A percentile compares a stretch with the other conserved stretches of the same genome.
Evolutionary conservation across 805 yeast species (phyloP).

Genomic region (Metschnikowia picachoensis): DNA sequence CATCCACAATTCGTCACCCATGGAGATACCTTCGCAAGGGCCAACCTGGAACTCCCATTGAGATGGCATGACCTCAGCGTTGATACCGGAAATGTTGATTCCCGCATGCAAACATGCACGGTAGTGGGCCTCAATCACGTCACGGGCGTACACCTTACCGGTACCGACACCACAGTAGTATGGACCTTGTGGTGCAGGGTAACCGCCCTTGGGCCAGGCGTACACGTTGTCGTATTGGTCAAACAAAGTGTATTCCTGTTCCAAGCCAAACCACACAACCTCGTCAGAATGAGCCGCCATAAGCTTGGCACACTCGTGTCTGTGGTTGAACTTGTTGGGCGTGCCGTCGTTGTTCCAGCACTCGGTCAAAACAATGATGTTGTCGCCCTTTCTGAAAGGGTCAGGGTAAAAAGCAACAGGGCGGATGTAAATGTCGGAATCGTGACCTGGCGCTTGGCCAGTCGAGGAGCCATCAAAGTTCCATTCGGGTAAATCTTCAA

Average conservation of each 20-base stretch:
- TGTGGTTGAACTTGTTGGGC: constrained; percentile 97
- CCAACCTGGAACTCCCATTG: constrained; percentile 99
- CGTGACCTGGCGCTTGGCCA: constrained; percentile 97
- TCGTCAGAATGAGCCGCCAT: constrained; percentile 87
- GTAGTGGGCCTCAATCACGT: constrained; percentile 98
- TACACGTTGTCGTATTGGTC: constrained; percentile 86
- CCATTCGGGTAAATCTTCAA: constrained; percentile 96
- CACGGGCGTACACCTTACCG: constrained; percentile 97
- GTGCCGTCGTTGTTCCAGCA: constrained; percentile 99
- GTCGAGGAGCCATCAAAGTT: constrained; percentile 99
- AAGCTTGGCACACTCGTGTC: constrained; percentile 93
- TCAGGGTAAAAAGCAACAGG: constrained; percentile 95
- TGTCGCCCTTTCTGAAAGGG: constrained; percentile 97
- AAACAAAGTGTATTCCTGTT: constrained; percentile 96
- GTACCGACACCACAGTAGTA: constrained; percentile 99
- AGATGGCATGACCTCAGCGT: constrained; percentile 99
- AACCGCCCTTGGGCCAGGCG: constrained; percentile 99
- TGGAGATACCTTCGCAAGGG: constrained; percentile 89
- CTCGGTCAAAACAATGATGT: constrained; percentile 90
- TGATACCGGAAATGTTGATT: constrained; percentile 87
- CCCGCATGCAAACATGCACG: constrained; percentile 96
- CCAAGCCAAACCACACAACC: constrained; percentile 95
- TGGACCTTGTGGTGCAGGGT: constrained; percentile 99
- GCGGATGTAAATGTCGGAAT: constrained; percentile 91
- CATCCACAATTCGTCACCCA: constrained; percentile 98